Conservation (phyloP, 2,329 filamentous ascomycete genomes). For the Aaosphaeria pasadenensis region DNA sequence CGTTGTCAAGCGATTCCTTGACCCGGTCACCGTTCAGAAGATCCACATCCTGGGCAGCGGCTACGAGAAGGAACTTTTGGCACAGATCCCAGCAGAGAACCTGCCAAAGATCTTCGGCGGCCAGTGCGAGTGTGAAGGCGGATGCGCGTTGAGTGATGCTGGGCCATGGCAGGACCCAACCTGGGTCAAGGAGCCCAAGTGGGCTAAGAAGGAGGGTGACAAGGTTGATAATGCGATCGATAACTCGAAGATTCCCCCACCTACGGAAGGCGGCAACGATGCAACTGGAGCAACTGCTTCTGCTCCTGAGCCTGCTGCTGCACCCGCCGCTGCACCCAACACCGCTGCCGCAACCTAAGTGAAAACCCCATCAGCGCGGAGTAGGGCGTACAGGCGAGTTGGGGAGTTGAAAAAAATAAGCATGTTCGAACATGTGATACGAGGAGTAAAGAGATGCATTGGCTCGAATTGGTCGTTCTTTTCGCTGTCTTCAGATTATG, state of each 20-base stretch:
- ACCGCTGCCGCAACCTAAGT: slow-evolving; percentile 2
- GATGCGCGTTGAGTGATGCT: slow-evolving; percentile 81
- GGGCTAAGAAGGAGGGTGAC: slow-evolving; percentile 38
- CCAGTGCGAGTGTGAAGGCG: slow-evolving; percentile 74
- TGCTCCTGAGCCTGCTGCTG: slow-evolving; percentile 13
- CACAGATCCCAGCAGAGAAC: slow-evolving; percentile 85
- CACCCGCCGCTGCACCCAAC: slow-evolving; percentile 11
- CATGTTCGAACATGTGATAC: too few species aligned
- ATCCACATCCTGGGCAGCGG: slow-evolving; percentile 82
- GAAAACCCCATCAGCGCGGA: too few species aligned
- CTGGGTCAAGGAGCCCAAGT: slow-evolving; percentile 59
- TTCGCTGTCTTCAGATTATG: too few species aligned
- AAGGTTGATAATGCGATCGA: slow-evolving; percentile 22
- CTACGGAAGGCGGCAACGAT: slow-evolving; percentile 17
- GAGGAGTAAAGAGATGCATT: too few species aligned
- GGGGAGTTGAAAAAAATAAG: too few species aligned
- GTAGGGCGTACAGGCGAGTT: too few species aligned
- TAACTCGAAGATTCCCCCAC: slow-evolving; percentile 27
- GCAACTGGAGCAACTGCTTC: slow-evolving; percentile 10
- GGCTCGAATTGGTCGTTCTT: too few species aligned
- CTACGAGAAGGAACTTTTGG: slow-evolving; percentile 81
- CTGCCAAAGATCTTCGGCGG: slow-evolving; percentile 85
- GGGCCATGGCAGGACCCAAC: slow-evolving; percentile 81
- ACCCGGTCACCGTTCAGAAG: slow-evolving; percentile 94
- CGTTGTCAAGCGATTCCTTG: slow-evolving; percentile 88